Evolutionary conservation across 2,329 filamentous ascomycete genomes (phyloP).

Genomic region (Fusarium zealandicum): DNA sequence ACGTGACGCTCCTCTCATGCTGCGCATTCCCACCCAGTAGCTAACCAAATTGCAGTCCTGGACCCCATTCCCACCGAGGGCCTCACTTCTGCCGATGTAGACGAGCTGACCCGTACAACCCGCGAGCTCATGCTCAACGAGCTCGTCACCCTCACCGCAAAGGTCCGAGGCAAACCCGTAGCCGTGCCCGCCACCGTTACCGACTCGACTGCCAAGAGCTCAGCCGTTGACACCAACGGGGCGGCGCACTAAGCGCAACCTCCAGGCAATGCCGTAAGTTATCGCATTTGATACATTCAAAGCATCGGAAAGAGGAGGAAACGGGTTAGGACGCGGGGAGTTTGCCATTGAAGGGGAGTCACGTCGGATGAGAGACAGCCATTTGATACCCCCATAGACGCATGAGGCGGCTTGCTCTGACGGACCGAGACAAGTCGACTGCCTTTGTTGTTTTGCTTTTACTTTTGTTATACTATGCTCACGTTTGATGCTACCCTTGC

Average conservation of each 20-base stretch:
- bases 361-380: conserved; percentile 37
- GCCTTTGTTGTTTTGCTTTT: conserved; percentile 27
- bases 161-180: conserved; percentile 53
- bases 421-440: conserved; percentile 26
- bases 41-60: conserved; percentile 62
- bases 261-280: background rate
- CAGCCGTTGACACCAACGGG: conserved; percentile 47
- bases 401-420: conserved; percentile 42
- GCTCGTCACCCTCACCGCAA: conserved; percentile 61
- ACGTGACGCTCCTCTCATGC: conserved; percentile 34
- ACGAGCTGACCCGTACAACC: conserved; percentile 71
- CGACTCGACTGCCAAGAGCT: conserved; percentile 40
- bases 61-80: conserved; percentile 80
- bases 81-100: conserved; percentile 78
- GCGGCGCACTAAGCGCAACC: conserved; percentile 51
- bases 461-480: conserved; percentile 5
- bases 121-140: conserved; percentile 79
- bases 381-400: conserved; percentile 47
- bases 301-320: background rate
- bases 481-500: background rate
- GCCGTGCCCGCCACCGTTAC: conserved; percentile 40
- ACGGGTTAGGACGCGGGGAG: conserved; percentile 10
- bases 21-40: background rate
- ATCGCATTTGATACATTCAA: background rate
- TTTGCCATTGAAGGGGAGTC: conserved; percentile 36